Percentiles rank a stretch among this genome's conserved stretches.
Evolutionary conservation across 1,284 basidiomycete species (phyloP).

Genomic region (Boletus smithii): DNA sequence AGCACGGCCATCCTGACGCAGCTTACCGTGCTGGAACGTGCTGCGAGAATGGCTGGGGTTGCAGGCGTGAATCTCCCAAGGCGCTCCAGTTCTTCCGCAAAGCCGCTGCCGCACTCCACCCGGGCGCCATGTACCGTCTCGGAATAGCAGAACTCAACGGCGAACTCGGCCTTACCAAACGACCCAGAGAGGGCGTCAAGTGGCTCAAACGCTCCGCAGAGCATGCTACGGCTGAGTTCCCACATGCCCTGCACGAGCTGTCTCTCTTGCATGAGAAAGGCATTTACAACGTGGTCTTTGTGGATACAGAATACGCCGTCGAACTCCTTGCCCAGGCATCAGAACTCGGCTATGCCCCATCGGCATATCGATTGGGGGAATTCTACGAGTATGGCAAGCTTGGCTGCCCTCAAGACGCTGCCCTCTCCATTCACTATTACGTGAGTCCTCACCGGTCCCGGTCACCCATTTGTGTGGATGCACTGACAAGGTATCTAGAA

Average conservation of each 20-base stretch:
- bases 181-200: slow-evolving; percentile 95
- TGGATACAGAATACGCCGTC: slow-evolving; percentile 92
- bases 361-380: slow-evolving; percentile 93
- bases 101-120: slow-evolving; percentile 87
- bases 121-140: slow-evolving; percentile 94
- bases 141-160: slow-evolving; percentile 97
- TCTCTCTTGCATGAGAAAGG: slow-evolving; percentile 94
- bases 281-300: slow-evolving; percentile 94
- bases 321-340: slow-evolving; percentile 94
- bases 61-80: slow-evolving; percentile 87
- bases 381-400: slow-evolving; percentile 99
- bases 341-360: slow-evolving; percentile 94
- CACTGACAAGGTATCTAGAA: slow-evolving; percentile 54
- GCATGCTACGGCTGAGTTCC: slow-evolving; percentile 91
- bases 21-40: slow-evolving; percentile 96
- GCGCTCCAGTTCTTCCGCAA: slow-evolving; percentile 94
- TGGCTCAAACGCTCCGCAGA: slow-evolving; percentile 98
- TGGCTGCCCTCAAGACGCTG: slow-evolving; percentile 97
- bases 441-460: slow-evolving; percentile 46
- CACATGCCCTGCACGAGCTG: slow-evolving; percentile 94
- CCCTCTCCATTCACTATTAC: slow-evolving; percentile 98
- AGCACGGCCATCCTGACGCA: slow-evolving; percentile 97
- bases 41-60: slow-evolving; percentile 99
- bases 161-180: slow-evolving; percentile 82
- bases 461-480: slow-evolving; percentile 2